Evolutionary conservation across 2,329 filamentous ascomycete species (phyloP).

Genomic region (Rutstroemia sp.): DNA sequence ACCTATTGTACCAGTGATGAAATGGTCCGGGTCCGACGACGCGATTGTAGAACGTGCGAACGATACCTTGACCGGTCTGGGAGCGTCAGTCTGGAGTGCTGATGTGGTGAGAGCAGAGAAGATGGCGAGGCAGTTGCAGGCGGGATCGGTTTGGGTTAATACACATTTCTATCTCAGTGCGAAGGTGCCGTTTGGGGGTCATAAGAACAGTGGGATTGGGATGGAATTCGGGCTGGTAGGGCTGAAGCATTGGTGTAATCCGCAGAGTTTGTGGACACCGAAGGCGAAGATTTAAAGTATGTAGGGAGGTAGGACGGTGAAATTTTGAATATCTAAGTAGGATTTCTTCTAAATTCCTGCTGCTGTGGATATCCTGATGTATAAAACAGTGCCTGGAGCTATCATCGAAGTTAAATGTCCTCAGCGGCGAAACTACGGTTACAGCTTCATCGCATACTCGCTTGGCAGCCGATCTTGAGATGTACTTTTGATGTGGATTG

Average conservation of each 20-base stretch:
- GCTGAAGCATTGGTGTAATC: conserved; percentile 6
- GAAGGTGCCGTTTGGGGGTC: conserved; percentile 31
- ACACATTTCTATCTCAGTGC: conserved; percentile 39
- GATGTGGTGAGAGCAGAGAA: conserved; percentile 42
- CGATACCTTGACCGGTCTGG: conserved; percentile 42
- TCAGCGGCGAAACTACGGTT: conserved; percentile 37
- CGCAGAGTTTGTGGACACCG: conserved; percentile 5
- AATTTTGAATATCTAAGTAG: not conserved
- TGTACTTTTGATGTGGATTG: not conserved
- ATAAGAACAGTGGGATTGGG: conserved; percentile 30
- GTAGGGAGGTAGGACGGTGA: not conserved
- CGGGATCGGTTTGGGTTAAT: conserved; percentile 56
- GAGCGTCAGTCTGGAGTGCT: conserved; percentile 49
- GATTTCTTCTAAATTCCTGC: not conserved
- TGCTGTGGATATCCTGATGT: not conserved
- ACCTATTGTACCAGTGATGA: conserved; percentile 10
- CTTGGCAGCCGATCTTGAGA: not conserved
- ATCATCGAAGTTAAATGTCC: conserved; percentile 28
- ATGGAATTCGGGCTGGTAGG: conserved; percentile 15
- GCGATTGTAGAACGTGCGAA: conserved; percentile 52
- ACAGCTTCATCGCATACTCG: not conserved
- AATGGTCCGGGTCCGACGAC: conserved; percentile 23
- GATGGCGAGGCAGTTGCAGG: conserved; percentile 46
- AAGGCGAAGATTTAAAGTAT: not conserved
- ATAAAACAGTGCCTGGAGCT: not conserved